Base-by-base conservation (phyloP, 2,329 filamentous ascomycete genomes). In the Phoma sp. region DNA sequence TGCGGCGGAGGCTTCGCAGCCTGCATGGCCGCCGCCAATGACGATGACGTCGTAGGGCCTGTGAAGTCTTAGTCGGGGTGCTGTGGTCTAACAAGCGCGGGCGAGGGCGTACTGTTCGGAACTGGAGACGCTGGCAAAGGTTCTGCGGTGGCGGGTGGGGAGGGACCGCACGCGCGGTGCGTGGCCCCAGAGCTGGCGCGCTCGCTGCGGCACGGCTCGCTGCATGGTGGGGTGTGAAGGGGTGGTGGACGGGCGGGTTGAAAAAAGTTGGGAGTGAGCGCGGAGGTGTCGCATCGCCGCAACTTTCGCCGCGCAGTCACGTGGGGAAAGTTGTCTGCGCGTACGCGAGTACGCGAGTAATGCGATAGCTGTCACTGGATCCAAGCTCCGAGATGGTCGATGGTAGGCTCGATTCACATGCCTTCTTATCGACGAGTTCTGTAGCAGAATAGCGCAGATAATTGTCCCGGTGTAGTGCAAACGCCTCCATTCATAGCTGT, bases 1-100 rank as follows among this genome's bases (percentile, higher is more conserved):
- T 2, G 93, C 95, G 10, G 95, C 89, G 61, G 90, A 93, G 54
- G 95, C 95, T 81, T 99, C 95, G 47, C 92, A 90, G 42, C 95
- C 95, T 51, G 95, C 95, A 80, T 99, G 95, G 23, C 95, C 95
- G 56, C 95, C 95, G 48, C 95, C 95, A 59, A 99, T 92, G 2
- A 99, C 93, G 29, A 99, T 83, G 42, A 99, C 95, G 83, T 99
- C 93, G 72, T 90, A 96, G 1, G 85, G 83, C 53, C 88, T 91
- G 39, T 28, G n/a, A 1, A n/a, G n/a, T n/a, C 14, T 14, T 6
- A 26, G 58, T 72, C 59, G 70, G 65, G 4, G 14, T 30, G 42
- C 12, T 30, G 42, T 37, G 37, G 14, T 37, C 23, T 33, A 36
- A n/a, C 25, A 34, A 11, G 18, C 30, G 25, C 14, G 32, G 7